Percentiles rank a stretch among this genome's conserved stretches.
These are phyloP conservation scores for Spencermartinsiella europaea DNA, from an alignment of 805 yeast genomes.

Conservation along the genomic window DNA sequence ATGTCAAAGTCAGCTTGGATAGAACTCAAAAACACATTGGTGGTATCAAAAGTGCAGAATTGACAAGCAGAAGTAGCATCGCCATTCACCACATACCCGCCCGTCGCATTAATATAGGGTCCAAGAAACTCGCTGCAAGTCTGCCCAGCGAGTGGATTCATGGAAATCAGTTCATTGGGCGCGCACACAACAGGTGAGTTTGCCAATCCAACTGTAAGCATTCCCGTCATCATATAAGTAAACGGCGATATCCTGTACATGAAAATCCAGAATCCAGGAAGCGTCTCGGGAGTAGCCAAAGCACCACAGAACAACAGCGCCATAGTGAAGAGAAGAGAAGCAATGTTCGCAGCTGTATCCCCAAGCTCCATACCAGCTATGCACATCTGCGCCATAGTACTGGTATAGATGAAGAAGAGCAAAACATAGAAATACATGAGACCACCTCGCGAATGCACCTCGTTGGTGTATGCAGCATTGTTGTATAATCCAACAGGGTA, in stretches of 20 bases:
- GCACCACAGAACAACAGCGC: conserved; percentile 76
- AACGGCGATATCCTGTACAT: conserved; percentile 72
- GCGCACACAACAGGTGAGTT: conserved; percentile 41
- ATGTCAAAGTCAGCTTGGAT: conserved; percentile 30
- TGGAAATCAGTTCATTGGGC: conserved; percentile 40
- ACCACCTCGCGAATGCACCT: conserved; percentile 39
- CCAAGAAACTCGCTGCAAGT: conserved; percentile 59
- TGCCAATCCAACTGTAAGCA: conserved; percentile 49
- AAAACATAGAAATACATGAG: conserved; percentile 35
- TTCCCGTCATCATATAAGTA: conserved; percentile 51
- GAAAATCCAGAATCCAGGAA: conserved; percentile 75
- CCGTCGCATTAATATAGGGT: conserved; percentile 36
- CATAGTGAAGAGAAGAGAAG: conserved; percentile 54
- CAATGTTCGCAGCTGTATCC: conserved; percentile 60
- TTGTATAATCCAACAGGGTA: conserved; percentile 65
- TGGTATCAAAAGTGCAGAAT: conserved; percentile 53
- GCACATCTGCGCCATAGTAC: conserved; percentile 30
- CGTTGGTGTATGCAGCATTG: conserved; percentile 50
- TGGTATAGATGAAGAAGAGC: conserved; percentile 44
- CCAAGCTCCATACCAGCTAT: conserved; percentile 55
- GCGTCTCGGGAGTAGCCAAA: conserved; percentile 46
- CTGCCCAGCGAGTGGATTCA: conserved; percentile 52
- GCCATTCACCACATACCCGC: conserved; percentile 59
- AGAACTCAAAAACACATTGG: conserved; percentile 53
- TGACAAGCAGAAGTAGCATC: conserved; percentile 46